phyloP scores from a whole-genome alignment of 345 rosid species.

The Citrus medica region DNA sequence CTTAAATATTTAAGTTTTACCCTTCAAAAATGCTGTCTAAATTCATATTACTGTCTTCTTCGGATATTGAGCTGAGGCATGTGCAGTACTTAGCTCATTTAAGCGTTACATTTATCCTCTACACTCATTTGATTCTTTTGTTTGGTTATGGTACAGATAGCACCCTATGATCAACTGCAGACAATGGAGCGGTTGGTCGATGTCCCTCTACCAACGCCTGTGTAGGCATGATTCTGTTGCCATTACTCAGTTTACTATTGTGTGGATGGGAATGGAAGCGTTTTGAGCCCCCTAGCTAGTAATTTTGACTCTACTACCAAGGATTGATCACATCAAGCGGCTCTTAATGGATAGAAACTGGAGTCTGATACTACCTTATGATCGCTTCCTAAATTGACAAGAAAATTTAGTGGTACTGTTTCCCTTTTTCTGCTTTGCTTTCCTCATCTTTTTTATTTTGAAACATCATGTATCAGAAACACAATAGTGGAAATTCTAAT shows the following conservation, averaged over 20 bases:
- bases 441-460: too few species aligned
- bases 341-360: neutral
- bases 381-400: neutral
- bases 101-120: neutral
- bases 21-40: neutral
- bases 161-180: conserved; percentile 94
- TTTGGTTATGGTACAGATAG: conserved; percentile 51
- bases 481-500: neutral
- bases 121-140: neutral
- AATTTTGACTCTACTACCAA: neutral
- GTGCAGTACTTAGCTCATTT: neutral
- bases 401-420: neutral
- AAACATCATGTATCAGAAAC: neutral
- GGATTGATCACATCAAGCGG: neutral
- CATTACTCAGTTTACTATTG: neutral
- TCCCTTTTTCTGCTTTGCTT: too few species aligned
- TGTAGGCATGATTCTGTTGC: conserved; percentile 8
- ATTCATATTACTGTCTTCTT: neutral
- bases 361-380: neutral
- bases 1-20: neutral
- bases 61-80: neutral
- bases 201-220: conserved; percentile 37
- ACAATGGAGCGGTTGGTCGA: conserved; percentile 70
- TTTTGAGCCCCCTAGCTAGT: neutral
- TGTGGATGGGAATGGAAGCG: neutral